phyloP scores from a whole-genome alignment of 2,329 filamentous ascomycete species.

The Talaromyces amestolkiae region DNA sequence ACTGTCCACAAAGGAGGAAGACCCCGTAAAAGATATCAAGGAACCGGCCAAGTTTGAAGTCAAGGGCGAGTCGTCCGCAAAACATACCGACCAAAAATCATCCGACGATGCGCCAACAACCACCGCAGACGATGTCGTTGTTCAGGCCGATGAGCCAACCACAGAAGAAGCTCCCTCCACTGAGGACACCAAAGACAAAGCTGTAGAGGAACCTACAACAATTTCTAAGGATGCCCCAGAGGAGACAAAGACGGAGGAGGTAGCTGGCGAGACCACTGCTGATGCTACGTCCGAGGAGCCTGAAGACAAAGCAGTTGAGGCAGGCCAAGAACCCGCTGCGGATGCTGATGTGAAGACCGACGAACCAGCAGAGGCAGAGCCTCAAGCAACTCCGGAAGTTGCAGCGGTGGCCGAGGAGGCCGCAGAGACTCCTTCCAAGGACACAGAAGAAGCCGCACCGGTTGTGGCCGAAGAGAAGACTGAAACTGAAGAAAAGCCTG shows the following conservation, averaged over 20 bases:
- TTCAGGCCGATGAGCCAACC: background rate
- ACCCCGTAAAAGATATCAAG: constrained; percentile 18
- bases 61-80: constrained; percentile 14
- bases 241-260: constrained; percentile 3
- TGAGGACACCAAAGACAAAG: background rate
- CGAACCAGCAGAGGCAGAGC: constrained; percentile 6
- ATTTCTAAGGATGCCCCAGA: constrained; percentile 11
- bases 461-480: constrained; percentile 8
- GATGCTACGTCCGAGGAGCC: background rate
- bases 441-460: constrained; percentile 6
- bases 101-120: constrained; percentile 5
- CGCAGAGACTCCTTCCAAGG: background rate
- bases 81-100: constrained; percentile 11
- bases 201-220: background rate
- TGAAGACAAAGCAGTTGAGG: constrained; percentile 2
- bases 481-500: constrained; percentile 3
- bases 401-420: background rate
- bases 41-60: background rate
- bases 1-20: constrained; percentile 15
- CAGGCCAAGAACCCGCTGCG: background rate
- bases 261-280: constrained; percentile 3
- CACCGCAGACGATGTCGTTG: background rate
- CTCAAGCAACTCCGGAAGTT: constrained; percentile 1
- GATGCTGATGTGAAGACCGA: background rate
- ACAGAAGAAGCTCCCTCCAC: constrained; percentile 8